Evolutionary conservation across 2,329 filamentous ascomycete genomes (phyloP).

Genomic region (Ascochyta viciae-villosae): DNA sequence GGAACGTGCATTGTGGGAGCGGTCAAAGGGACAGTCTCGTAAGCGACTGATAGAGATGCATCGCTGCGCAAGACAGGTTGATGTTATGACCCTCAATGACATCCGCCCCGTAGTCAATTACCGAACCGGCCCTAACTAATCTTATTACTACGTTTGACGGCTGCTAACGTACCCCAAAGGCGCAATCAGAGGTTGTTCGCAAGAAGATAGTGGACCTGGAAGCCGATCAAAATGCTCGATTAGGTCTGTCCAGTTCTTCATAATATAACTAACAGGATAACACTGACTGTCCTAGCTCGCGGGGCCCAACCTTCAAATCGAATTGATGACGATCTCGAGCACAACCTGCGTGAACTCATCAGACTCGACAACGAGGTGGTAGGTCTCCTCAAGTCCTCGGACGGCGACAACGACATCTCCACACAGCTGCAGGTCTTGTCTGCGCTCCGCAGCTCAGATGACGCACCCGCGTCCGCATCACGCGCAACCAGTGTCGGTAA

Average conservation of each 20-base stretch:
- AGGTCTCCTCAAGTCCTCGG: constrained; percentile 53
- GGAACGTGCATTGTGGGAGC: background rate
- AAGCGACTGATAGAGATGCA: background rate
- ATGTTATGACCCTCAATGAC: background rate
- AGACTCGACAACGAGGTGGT: constrained; percentile 56
- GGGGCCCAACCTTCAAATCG: constrained; percentile 46
- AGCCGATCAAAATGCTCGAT: constrained; percentile 37
- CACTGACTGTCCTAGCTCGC: constrained; percentile 35
- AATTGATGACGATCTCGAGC: constrained; percentile 56
- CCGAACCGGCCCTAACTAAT: background rate
- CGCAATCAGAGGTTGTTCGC: constrained; percentile 40
- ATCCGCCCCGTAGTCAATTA: background rate
- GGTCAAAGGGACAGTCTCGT: background rate
- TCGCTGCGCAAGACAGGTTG: background rate
- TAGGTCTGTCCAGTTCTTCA: constrained; percentile 27
- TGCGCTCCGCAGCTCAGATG: constrained; percentile 56
- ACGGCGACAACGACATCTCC: constrained; percentile 50
- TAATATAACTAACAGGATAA: background rate
- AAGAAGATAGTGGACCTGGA: constrained; percentile 42
- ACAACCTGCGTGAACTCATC: constrained; percentile 57
- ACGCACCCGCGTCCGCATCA: constrained; percentile 47
- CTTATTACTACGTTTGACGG: background rate
- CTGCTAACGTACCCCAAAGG: constrained; percentile 22
- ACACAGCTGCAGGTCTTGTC: constrained; percentile 56
- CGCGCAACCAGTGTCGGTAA: constrained; percentile 48